Evolutionary conservation across 164 flowering plant genomes (phyloP).

Genomic region (Vitis cinerea): DNA sequence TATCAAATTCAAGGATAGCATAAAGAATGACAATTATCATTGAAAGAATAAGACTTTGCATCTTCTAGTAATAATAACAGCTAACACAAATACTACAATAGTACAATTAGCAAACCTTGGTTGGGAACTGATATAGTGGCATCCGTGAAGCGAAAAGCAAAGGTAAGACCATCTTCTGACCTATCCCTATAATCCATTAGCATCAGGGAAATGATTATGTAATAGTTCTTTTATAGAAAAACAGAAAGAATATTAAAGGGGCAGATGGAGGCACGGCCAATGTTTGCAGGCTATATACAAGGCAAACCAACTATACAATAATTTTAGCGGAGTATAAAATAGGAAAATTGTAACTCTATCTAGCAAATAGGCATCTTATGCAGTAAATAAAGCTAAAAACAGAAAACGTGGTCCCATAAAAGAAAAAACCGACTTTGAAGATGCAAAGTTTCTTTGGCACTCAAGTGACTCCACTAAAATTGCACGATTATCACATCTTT

Average conservation of each 20-base stretch:
- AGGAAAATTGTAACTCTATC: neutral
- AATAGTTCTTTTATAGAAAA: neutral
- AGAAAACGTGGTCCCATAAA: neutral
- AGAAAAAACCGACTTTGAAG: neutral
- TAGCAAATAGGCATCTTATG: neutral
- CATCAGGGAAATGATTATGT: neutral
- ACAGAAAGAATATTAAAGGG: too few species aligned
- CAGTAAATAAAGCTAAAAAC: neutral
- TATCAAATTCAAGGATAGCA: neutral
- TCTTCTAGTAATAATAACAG: too few species aligned
- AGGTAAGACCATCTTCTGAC: slow-evolving; percentile 87
- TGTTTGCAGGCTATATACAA: too few species aligned
- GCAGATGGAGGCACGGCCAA: too few species aligned
- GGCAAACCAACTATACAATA: neutral
- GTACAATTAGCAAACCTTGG: slow-evolving; percentile 53
- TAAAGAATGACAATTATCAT: neutral
- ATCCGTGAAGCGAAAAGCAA: slow-evolving; percentile 95
- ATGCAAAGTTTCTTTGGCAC: neutral
- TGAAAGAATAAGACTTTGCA: neutral
- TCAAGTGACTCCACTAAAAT: neutral
- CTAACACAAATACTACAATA: neutral
- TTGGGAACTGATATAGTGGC: slow-evolving; percentile 68
- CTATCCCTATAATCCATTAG: slow-evolving; percentile 62
- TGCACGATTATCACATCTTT: neutral
- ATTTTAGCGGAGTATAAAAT: neutral